These are phyloP conservation scores for Pyricularia grisea DNA, from an alignment of 2,329 filamentous ascomycete species.

Conservation along the genomic window DNA sequence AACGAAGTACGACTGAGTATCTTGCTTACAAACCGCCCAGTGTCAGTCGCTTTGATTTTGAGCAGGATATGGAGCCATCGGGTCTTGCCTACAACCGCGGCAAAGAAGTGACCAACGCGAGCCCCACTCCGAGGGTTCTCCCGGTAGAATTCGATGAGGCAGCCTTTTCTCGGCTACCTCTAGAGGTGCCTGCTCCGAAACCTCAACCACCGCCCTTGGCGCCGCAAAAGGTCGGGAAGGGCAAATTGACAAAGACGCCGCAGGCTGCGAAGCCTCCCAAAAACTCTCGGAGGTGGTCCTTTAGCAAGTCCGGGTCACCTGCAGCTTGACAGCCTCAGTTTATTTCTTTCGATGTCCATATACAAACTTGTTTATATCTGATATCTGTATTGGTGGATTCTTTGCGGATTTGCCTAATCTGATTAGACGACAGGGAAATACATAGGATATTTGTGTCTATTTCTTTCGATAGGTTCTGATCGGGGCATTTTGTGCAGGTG, in stretches of 20 bases:
- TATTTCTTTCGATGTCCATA: not conserved
- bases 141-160: conserved; percentile 1
- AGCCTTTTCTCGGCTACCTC: not conserved
- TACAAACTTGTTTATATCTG: not conserved
- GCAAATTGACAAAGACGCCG: conserved; percentile 16
- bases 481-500: not conserved
- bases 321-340: not conserved
- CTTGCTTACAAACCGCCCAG: not conserved
- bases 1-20: not conserved
- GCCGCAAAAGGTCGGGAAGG: conserved; percentile 9
- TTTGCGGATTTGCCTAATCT: too few relatives aligned
- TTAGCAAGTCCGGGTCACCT: conserved; percentile 8
- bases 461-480: not conserved
- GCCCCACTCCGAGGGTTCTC: not conserved
- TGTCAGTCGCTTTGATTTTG: not conserved
- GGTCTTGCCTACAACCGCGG: not conserved
- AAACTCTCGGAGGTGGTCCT: conserved; percentile 20
- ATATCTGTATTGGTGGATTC: not conserved
- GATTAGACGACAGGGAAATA: not conserved
- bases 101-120: not conserved
- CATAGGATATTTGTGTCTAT: not conserved
- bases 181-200: not conserved
- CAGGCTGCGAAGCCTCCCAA: conserved; percentile 16
- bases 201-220: conserved; percentile 3
- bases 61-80: not conserved